Evolutionary conservation across 495 filamentous ascomycete species (phyloP), one percentile per base, ranked within the genome.

Genomic region (Patellaria atrata): DNA sequence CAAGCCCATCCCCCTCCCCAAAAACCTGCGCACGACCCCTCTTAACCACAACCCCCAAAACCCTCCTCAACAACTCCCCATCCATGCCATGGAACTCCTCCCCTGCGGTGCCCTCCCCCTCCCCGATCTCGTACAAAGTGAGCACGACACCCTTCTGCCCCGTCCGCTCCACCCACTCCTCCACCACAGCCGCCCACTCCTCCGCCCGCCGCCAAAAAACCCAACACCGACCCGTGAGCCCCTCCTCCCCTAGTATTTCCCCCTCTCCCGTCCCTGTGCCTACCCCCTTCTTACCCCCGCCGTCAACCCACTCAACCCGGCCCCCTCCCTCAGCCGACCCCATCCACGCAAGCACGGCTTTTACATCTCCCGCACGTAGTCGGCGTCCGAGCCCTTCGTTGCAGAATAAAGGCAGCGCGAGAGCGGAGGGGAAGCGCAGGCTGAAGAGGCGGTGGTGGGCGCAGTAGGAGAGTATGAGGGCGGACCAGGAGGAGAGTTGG

Each of bases 21-120:
- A 97, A 94, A 9, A 96, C 71, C 58, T 94, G 85, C 15, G 89
- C 86, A 58, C 79, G 91, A 41, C 85, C 85, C 22, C 77, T 64
- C 64, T 86, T 93, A 16, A 92, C 83, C 16, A 94, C 61, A 34
- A 82, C 63, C 38, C 65, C 63, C 12, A 97, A 59, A n/a, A 80
- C 70, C 52, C 77, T 82, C 37, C 76, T 65, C 53, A 96, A 67
- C 22, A 91, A 48, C 16, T 84, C 82, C 15, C 59, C 52, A 44
- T 94, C 85, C 66, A 97, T 82, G 11, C 81, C 82, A 60, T 84
- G 76, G 52, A 92, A 89, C 55, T 89, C 82, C 83, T 47, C 34
- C 15, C 20, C 64, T 24, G 54, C 48, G 1, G 75, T 75, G 27
- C 58, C 67, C 48, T 83, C 79, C 17, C 79, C 73, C 49, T 81